phyloP scores from a whole-genome alignment of 495 filamentous ascomycete species.

The Trichoderma virens region DNA sequence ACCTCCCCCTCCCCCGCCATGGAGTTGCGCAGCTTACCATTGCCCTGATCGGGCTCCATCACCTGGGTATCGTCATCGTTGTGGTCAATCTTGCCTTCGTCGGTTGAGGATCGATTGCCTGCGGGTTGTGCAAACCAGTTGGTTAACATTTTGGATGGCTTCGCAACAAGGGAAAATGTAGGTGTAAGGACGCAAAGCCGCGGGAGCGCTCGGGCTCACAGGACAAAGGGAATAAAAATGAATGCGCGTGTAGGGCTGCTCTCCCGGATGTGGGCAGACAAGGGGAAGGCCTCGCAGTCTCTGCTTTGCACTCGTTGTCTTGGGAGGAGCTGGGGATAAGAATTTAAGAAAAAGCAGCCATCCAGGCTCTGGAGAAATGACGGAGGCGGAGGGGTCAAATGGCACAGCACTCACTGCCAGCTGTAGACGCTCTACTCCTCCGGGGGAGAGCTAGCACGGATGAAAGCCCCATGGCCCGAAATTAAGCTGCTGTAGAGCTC shows the following conservation, averaged over 20 bases:
- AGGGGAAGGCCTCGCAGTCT: neutral
- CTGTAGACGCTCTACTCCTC: neutral
- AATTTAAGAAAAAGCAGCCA: neutral
- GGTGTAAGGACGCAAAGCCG: neutral
- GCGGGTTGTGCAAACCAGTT: constrained; percentile 9
- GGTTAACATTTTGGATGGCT: neutral
- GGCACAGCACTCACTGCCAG: neutral
- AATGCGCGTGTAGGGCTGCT: neutral
- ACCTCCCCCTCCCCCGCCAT: constrained; percentile 8
- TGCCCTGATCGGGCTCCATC: constrained; percentile 70
- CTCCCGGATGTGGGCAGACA: neutral
- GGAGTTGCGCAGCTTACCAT: constrained; percentile 38
- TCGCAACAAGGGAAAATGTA: neutral
- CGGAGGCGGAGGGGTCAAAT: neutral
- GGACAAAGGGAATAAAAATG: too few species aligned
- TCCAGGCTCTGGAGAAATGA: neutral
- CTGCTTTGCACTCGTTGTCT: neutral
- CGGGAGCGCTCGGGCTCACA: too few species aligned
- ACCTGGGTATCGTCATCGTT: constrained; percentile 66
- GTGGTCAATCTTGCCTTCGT: constrained; percentile 25
- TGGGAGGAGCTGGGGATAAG: neutral
- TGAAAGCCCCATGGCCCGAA: neutral
- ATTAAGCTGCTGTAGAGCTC: neutral
- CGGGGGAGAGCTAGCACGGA: constrained; percentile 1
- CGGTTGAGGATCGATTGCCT: constrained; percentile 43